Conservation (phyloP, 129 eudicot genomes). For the Tagetes erecta region DNA sequence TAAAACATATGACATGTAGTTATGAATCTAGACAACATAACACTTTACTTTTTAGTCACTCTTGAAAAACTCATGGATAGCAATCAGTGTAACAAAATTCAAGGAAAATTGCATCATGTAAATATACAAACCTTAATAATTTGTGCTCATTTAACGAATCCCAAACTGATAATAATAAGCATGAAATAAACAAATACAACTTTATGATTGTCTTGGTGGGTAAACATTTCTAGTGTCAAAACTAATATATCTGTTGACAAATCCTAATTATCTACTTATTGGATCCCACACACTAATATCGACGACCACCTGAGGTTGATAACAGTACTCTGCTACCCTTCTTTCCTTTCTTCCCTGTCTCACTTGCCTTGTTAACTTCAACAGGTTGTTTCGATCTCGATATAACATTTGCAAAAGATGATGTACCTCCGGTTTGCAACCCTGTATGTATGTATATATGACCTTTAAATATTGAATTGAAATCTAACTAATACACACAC, state of each 20-base stretch:
- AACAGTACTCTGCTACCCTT: constrained; percentile 70
- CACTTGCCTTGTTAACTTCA: constrained; percentile 50
- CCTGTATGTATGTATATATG: constrained; percentile 24
- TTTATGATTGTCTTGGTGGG: neutral
- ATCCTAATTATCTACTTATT: neutral
- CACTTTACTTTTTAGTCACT: no score
- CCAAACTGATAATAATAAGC: no score
- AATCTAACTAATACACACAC: neutral
- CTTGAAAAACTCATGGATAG: no score
- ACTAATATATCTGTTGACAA: neutral
- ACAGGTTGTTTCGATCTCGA: constrained; percentile 54
- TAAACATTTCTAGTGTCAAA: neutral
- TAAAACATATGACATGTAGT: no score
- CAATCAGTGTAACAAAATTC: no score
- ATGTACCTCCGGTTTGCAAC: constrained; percentile 26
- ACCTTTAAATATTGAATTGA: no score
- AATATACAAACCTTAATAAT: no score
- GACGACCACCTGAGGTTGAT: constrained; percentile 92
- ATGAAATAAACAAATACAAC: neutral
- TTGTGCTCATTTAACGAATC: no score
- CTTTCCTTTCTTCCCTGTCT: constrained; percentile 74
- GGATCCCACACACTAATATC: constrained; percentile 39
- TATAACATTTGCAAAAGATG: constrained; percentile 78
- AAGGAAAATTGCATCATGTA: no score
- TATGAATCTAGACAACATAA: no score